These are phyloP conservation scores for Calonectria montana DNA, from an alignment of 2,329 filamentous ascomycete species.

Conservation along the genomic window DNA sequence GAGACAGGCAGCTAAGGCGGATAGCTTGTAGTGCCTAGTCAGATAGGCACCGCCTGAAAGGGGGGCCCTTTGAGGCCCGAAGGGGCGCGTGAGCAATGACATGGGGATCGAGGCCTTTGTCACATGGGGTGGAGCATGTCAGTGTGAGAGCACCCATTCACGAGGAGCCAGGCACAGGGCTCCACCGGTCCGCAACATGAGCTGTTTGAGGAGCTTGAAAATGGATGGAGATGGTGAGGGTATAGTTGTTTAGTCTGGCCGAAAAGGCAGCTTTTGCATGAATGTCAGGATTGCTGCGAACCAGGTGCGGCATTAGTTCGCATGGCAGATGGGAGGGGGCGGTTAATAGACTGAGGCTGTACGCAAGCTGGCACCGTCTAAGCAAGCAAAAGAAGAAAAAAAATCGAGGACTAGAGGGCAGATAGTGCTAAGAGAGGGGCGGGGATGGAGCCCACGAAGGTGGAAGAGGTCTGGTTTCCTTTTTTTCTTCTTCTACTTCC, in stretches of 20 bases:
- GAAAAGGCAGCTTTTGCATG: neutral
- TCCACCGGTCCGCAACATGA: constrained; percentile 6
- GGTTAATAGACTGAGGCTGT: constrained; percentile 18
- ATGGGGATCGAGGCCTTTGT: constrained; percentile 24
- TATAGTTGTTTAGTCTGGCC: neutral
- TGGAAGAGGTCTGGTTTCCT: too few species aligned
- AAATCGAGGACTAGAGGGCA: neutral
- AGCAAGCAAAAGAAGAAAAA: neutral
- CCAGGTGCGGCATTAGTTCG: neutral
- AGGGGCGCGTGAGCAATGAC: constrained; percentile 24
- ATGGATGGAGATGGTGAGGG: neutral
- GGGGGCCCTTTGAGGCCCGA: constrained; percentile 4
- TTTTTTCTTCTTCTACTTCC: neutral
- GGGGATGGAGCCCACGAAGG: neutral
- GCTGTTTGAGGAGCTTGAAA: neutral
- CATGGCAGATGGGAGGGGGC: neutral
- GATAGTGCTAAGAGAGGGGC: neutral
- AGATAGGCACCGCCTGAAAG: constrained; percentile 24
- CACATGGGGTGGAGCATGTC: constrained; percentile 28
- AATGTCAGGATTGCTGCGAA: constrained; percentile 1
- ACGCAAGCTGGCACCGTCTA: neutral
- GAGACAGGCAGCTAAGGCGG: neutral
- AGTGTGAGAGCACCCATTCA: constrained; percentile 3
- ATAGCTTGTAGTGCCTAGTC: neutral
- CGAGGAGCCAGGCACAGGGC: neutral